Evolutionary conservation across 768 basidiomycete genomes (phyloP).

Genomic region (Boletus sensibilis): DNA sequence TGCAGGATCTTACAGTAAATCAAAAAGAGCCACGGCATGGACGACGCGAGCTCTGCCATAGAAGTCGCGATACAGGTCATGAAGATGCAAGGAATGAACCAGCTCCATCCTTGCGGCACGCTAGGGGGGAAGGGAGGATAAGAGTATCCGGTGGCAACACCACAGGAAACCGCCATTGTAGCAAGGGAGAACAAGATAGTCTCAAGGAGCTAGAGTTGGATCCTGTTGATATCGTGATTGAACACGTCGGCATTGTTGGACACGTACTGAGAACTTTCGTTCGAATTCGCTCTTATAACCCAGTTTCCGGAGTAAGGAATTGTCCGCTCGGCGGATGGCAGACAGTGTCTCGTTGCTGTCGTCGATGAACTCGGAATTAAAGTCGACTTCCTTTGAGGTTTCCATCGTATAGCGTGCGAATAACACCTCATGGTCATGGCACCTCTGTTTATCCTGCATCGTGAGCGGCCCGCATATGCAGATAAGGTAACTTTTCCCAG

Average conservation of each 20-base stretch:
- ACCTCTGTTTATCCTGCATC: not conserved
- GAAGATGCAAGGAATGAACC: conserved; percentile 2
- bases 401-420: not conserved
- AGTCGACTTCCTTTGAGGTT: not conserved
- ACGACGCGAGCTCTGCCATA: conserved; percentile 2
- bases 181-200: too few relatives aligned
- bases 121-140: not conserved
- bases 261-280: too few relatives aligned
- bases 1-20: not conserved
- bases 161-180: too few relatives aligned
- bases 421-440: too few relatives aligned
- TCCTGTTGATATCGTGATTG: too few relatives aligned
- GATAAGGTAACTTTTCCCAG: too few relatives aligned
- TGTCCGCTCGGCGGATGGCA: too few relatives aligned
- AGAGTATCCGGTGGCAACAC: not conserved
- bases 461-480: too few relatives aligned
- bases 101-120: not conserved
- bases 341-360: not conserved
- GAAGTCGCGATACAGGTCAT: conserved; percentile 3
- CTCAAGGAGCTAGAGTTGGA: too few relatives aligned
- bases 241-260: too few relatives aligned
- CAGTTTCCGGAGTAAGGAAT: too few relatives aligned
- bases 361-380: not conserved
- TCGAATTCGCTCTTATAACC: too few relatives aligned
- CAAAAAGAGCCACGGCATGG: not conserved